Evolutionary conservation across 768 basidiomycete species (phyloP), one percentile per base, ranked within the genome.

Genomic region (Kondoa subrosea): DNA sequence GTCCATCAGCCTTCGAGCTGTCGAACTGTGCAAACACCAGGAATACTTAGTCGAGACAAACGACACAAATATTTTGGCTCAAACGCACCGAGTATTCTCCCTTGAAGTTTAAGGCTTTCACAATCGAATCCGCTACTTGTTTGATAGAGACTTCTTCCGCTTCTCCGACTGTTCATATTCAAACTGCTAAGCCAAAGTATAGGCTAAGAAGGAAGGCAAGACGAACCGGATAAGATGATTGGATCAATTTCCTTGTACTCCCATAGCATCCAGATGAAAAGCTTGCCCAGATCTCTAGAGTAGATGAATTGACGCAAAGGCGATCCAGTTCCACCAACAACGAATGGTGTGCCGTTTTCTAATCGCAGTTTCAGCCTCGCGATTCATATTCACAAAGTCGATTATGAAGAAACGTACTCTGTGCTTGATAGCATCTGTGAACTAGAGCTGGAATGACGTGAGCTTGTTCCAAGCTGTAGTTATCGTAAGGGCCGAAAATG

Each of bases 231-330:
- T 21, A 96, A 82, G 73, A 95, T 96, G 76, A 96, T 79, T 3
- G 92, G 92, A 72, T 93, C 91, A 64, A 93, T 87, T 72, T 89
- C 86, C 65, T 91, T 83, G 76, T 97, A 95, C 75, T 93, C 87
- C 58, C 88, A 81, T 71, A 92, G 78, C 3, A 71, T 71, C 75
- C 76, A 76, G 26, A 56, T 33, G 81, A 95, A 93, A 67, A 93
- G 81, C 77, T 89, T 93, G 57, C 91, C 92, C 62, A 96, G 85
- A 78, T 97, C 91, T 62, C 84, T 81, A n/a, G 92, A 95, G 79
- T 91, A 96, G 77, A 95, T 92, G 77, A 96, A 96, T 77, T 96
- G 92, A n/a, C 92, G 84, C 34, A 95, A 82, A 4, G 92, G 92
- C 72, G 87, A 89, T 34, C 92, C 92, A 0, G 89, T 87, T 14